These are phyloP conservation scores for Hyaloscypha bicolor DNA, from an alignment of 495 filamentous ascomycete genomes.

Conservation along the genomic window DNA sequence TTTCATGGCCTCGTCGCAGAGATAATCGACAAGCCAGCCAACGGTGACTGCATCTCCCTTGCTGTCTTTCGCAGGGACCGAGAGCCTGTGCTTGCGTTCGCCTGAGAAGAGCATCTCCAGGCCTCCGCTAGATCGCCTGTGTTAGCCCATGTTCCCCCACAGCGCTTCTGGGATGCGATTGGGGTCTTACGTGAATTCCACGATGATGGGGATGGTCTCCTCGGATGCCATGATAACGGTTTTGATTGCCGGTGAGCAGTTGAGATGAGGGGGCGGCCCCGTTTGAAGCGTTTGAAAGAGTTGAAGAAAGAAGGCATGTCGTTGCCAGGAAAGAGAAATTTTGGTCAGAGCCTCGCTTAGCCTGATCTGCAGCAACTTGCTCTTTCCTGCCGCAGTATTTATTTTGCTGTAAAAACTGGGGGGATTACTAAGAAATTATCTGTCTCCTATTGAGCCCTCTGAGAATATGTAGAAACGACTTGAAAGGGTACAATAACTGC, in stretches of 20 bases:
- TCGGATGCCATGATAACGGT: conserved; percentile 19
- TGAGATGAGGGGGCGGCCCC: background rate
- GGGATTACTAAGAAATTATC: background rate
- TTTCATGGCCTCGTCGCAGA: conserved; percentile 84
- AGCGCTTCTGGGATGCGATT: conserved; percentile 4
- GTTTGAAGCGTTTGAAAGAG: background rate
- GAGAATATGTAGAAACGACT: background rate
- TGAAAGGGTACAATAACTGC: background rate
- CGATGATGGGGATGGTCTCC: conserved; percentile 44
- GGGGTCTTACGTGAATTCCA: conserved; percentile 73
- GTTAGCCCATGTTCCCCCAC: conserved; percentile 15
- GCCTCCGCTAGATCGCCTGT: conserved; percentile 60
- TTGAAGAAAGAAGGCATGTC: background rate
- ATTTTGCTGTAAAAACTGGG: conserved; percentile 6
- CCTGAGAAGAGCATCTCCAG: conserved; percentile 95
- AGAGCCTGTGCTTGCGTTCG: conserved; percentile 67
- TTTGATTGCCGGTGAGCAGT: background rate
- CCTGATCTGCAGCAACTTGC: background rate
- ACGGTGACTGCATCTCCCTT: conserved; percentile 65
- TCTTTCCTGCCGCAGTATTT: background rate
- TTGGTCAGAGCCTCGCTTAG: conserved; percentile 19
- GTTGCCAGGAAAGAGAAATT: background rate
- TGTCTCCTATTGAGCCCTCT: background rate
- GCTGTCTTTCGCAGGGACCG: conserved; percentile 63
- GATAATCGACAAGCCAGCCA: conserved; percentile 73